Base-by-base conservation (phyloP, 768 basidiomycete genomes). In the Mycena floridula region DNA sequence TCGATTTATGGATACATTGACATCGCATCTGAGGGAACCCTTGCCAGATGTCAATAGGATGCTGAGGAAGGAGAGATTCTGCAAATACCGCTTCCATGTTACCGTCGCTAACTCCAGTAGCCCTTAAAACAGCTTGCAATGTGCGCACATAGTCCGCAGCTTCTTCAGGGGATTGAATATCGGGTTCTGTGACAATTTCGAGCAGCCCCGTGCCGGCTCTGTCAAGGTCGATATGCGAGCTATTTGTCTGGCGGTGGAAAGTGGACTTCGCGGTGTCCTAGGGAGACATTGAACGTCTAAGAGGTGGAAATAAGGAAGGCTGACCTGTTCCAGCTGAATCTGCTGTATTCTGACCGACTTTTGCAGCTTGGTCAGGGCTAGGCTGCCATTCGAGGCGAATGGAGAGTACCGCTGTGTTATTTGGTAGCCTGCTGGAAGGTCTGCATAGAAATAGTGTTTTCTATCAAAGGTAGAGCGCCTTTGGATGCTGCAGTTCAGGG, bases 391-490 rank as follows among this genome's bases (percentile, higher is more conserved):
- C 3, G 63, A 74, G 0, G 93, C 91, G 42, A 44, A 57, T 54
- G 51, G 48, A 90, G 90, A 79, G 62, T 98, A 96, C 50, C 90
- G 87, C 59, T 98, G 94, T 0, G 94, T 99, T 50, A 99, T 95
- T 65, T 99, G 96, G 63, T 93, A 98, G 0, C 95, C 95, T 4
- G 85, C 74, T 0, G 96, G 93, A 26, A 96, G 74, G 62, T 98
- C 96, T 4, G 89, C 77, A 58, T 99, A 98, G 62, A 97, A 97
- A 60, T 99, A 99, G 60, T 98, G 96, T 59, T 99, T 99, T 52
- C 96, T 73, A 63, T 98, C 96, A 54, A 98, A 98, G 0, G 88
- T 75, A 0, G 91, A 95, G 16, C 74, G 70, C 0, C 52, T 51
- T 50, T 88, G 88, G 41, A 95, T 70, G 4, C 73, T 51, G 11